These are phyloP conservation scores for Cladosporium oxysporum DNA, from an alignment of 2,329 filamentous ascomycete genomes.

Conservation along the genomic window DNA sequence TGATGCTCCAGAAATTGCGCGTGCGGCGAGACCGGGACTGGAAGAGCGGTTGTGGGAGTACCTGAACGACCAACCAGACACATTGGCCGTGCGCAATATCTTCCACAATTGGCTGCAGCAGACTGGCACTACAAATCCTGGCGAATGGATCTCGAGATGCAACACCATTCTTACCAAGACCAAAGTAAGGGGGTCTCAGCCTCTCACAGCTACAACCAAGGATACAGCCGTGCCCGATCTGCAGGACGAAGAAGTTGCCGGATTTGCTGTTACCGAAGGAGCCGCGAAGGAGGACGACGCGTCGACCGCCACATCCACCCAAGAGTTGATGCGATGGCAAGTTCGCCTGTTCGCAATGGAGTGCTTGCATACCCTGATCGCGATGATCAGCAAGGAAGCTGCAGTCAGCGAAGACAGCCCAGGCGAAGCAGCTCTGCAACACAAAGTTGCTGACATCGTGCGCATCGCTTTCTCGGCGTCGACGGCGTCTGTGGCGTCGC, in stretches of 20 bases:
- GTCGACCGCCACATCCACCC: constrained; percentile 52
- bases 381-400: constrained; percentile 75
- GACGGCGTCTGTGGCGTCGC: constrained; percentile 85
- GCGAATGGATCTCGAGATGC: constrained; percentile 83
- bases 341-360: constrained; percentile 92
- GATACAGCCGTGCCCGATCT: constrained; percentile 68
- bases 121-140: constrained; percentile 77
- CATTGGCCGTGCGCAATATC: constrained; percentile 81
- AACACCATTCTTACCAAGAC: constrained; percentile 90
- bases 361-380: constrained; percentile 80
- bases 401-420: constrained; percentile 75
- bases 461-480: constrained; percentile 97
- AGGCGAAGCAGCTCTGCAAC: constrained; percentile 77
- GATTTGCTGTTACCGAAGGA: constrained; percentile 78
- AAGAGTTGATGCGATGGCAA: constrained; percentile 93
- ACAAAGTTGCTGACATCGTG: constrained; percentile 85
- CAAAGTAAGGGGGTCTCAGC: constrained; percentile 63
- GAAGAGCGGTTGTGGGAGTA: constrained; percentile 92
- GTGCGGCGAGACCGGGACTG: constrained; percentile 72
- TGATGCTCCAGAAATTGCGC: constrained; percentile 78
- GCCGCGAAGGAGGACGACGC: constrained; percentile 49
- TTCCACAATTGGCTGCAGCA: constrained; percentile 92
- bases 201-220: constrained; percentile 47
- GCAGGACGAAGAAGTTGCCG: constrained; percentile 94
- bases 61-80: constrained; percentile 73